Conservation (phyloP, 2,329 filamentous ascomycete species). For the Xylariaceae sp. region DNA sequence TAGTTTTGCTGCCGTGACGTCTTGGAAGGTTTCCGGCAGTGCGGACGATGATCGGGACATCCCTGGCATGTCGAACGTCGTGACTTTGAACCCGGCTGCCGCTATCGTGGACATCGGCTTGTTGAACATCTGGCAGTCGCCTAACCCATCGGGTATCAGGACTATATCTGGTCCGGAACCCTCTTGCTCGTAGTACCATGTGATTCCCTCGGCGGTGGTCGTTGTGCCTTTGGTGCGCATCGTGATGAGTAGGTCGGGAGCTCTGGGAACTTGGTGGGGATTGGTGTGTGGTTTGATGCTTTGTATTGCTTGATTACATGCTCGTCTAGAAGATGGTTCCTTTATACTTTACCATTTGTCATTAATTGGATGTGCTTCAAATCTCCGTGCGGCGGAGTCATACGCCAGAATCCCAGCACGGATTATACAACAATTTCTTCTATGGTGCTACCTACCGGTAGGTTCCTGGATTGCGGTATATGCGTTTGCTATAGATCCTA, state of each 20-base stretch:
- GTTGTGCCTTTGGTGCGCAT: conserved; percentile 18
- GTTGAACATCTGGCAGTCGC: conserved; percentile 21
- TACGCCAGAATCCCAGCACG: no score
- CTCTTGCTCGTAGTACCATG: conserved; percentile 22
- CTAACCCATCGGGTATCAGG: conserved; percentile 18
- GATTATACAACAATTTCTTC: no score
- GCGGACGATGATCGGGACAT: conserved; percentile 17
- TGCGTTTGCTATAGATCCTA: no score
- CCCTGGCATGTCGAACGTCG: conserved; percentile 21
- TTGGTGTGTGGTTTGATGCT: not conserved
- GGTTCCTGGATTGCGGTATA: no score
- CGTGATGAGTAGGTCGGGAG: no score
- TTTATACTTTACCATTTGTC: no score
- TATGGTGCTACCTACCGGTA: no score
- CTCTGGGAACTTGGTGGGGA: not conserved
- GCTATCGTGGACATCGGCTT: conserved; percentile 14
- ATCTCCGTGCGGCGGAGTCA: no score
- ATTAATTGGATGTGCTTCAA: no score
- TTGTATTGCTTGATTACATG: no score
- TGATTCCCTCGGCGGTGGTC: conserved; percentile 17
- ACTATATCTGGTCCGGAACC: conserved; percentile 19
- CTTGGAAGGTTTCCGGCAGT: conserved; percentile 13
- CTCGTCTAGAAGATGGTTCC: no score
- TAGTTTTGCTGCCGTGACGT: conserved; percentile 17
- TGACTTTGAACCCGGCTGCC: conserved; percentile 16